Percentiles rank a stretch among this genome's conserved stretches.
These are phyloP conservation scores for Fusarium verticillioides DNA, from an alignment of 2,329 filamentous ascomycete genomes.

Conservation along the genomic window DNA sequence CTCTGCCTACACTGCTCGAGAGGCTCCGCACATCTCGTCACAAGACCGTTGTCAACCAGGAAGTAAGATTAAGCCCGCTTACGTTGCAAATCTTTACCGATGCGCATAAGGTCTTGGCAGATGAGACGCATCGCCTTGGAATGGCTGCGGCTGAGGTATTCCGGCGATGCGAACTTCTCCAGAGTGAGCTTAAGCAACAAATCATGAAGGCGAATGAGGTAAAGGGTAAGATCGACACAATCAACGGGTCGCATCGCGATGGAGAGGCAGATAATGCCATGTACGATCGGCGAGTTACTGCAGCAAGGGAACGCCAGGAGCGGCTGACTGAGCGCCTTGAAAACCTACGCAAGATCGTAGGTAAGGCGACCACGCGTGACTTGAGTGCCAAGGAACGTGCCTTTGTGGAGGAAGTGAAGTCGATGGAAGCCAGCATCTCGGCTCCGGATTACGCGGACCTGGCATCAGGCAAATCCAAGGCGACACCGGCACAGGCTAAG, in stretches of 20 bases:
- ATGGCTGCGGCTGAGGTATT: slow-evolving; percentile 79
- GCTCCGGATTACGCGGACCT: slow-evolving; percentile 47
- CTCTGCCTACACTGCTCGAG: slow-evolving; percentile 66
- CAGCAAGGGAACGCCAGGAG: slow-evolving; percentile 65
- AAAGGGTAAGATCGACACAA: slow-evolving; percentile 72
- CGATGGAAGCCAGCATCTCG: slow-evolving; percentile 64
- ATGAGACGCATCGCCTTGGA: slow-evolving; percentile 75
- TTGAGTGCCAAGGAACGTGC: slow-evolving; percentile 59
- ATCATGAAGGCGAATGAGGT: slow-evolving; percentile 73
- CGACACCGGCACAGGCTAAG: slow-evolving; percentile 49
- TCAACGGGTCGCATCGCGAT: slow-evolving; percentile 61
- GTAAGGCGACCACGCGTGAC: slow-evolving; percentile 55
- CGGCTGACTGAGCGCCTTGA: slow-evolving; percentile 70
- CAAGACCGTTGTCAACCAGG: slow-evolving; percentile 71
- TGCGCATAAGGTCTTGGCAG: slow-evolving; percentile 75
- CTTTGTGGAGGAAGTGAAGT: slow-evolving; percentile 59
- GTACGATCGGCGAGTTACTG: slow-evolving; percentile 68
- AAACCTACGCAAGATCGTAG: slow-evolving; percentile 59
- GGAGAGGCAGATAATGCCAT: slow-evolving; percentile 65
- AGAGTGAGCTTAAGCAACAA: slow-evolving; percentile 74
- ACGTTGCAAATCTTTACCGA: slow-evolving; percentile 78
- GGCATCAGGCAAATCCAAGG: slow-evolving; percentile 49
- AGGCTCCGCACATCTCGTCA: slow-evolving; percentile 68
- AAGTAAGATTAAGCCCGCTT: slow-evolving; percentile 75
- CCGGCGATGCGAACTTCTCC: slow-evolving; percentile 74